Evolutionary conservation across 495 filamentous ascomycete species (phyloP).

Genomic region (Pyronema omphalodes): DNA sequence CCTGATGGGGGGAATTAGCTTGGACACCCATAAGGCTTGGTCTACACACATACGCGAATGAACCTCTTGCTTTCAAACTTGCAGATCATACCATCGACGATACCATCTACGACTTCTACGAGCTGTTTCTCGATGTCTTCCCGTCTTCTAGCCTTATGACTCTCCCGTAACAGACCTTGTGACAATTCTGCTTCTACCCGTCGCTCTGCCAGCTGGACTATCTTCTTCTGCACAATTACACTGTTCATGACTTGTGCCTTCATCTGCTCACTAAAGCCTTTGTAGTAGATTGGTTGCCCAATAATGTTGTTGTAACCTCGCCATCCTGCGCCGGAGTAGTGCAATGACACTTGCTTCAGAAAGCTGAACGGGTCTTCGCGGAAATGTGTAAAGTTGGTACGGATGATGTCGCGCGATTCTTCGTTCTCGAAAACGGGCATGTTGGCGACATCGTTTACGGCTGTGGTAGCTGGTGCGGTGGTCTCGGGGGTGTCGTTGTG

Average conservation of each 20-base stretch:
- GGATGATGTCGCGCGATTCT: conserved; percentile 19
- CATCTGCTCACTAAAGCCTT: conserved; percentile 82
- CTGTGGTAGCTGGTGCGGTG: not conserved
- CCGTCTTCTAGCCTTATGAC: conserved; percentile 43
- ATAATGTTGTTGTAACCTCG: conserved; percentile 77
- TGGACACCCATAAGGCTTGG: not conserved
- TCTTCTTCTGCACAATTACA: conserved; percentile 51
- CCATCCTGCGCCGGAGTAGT: conserved; percentile 84
- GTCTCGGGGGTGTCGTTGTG: not conserved
- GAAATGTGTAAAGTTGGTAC: conserved; percentile 20
- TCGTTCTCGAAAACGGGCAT: conserved; percentile 8
- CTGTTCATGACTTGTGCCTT: conserved; percentile 55
- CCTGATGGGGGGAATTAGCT: conserved; percentile 17
- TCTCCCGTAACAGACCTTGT: conserved; percentile 44
- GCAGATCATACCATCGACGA: conserved; percentile 93
- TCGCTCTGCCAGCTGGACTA: conserved; percentile 55
- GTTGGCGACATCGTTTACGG: not conserved
- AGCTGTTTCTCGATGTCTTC: conserved; percentile 30
- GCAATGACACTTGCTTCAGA: conserved; percentile 75
- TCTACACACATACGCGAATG: conserved; percentile 36
- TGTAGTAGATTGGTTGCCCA: conserved; percentile 83
- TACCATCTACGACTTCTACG: conserved; percentile 57
- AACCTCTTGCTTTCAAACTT: conserved; percentile 94
- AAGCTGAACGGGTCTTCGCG: conserved; percentile 55
- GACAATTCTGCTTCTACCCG: conserved; percentile 55